These are phyloP conservation scores for Dacryopinax primogenitus DNA, from an alignment of 768 basidiomycete genomes.

Conservation along the genomic window DNA sequence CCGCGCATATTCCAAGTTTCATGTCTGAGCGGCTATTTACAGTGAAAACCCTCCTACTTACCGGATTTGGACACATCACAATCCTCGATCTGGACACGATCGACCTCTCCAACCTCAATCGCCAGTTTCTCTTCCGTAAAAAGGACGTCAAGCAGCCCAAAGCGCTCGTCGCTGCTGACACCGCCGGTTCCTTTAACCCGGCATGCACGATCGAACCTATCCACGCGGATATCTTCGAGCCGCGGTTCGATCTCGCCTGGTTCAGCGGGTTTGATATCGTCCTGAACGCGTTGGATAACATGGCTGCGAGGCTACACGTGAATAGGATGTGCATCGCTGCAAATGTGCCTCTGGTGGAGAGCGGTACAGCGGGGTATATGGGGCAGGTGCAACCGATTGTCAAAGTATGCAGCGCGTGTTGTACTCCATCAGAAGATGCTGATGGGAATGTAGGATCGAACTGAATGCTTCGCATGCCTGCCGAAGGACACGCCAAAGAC, in stretches of 20 bases:
- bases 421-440: not conserved
- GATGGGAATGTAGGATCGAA: constrained; percentile 45
- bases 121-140: constrained; percentile 92
- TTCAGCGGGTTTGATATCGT: constrained; percentile 84
- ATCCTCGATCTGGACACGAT: constrained; percentile 95
- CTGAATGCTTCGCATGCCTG: constrained; percentile 95
- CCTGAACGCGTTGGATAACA: constrained; percentile 89
- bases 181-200: constrained; percentile 74
- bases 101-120: constrained; percentile 92
- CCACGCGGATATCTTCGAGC: constrained; percentile 91
- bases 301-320: constrained; percentile 72
- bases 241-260: constrained; percentile 80
- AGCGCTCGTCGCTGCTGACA: constrained; percentile 77
- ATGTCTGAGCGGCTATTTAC: constrained; percentile 6
- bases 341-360: constrained; percentile 80
- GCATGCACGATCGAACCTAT: constrained; percentile 76
- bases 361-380: constrained; percentile 90
- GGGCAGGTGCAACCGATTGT: constrained; percentile 92
- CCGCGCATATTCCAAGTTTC: not conserved
- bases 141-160: constrained; percentile 97
- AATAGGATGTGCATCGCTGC: constrained; percentile 97
- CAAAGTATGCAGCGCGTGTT: constrained; percentile 40
- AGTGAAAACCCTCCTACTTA: constrained; percentile 94
- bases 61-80: constrained; percentile 85
- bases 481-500: constrained; percentile 85